Evolutionary conservation across 208 protist species (phyloP).

Genomic region (Trypanosoma boissoni): DNA sequence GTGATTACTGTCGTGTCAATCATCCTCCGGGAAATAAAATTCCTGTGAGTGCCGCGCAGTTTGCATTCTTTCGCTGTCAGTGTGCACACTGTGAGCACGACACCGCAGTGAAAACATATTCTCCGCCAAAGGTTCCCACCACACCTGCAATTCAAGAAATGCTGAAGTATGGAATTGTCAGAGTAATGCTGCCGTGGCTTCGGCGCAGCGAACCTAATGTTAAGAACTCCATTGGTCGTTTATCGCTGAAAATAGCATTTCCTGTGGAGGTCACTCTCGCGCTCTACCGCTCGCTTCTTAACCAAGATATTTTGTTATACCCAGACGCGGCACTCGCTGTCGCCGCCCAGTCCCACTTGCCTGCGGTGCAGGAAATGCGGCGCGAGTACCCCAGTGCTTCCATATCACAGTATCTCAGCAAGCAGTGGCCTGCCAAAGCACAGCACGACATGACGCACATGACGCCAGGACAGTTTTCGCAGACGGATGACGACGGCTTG

Average conservation of each 20-base stretch:
- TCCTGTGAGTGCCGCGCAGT: constrained; percentile 30
- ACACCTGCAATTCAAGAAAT: constrained; percentile 40
- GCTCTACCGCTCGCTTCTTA: constrained; percentile 25
- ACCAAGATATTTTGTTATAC: constrained; percentile 28
- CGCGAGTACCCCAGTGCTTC: constrained; percentile 19
- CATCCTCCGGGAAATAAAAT: constrained; percentile 41
- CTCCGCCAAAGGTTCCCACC: constrained; percentile 31
- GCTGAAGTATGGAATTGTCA: constrained; percentile 25
- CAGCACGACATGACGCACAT: constrained; percentile 12
- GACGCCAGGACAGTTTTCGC: constrained; percentile 22
- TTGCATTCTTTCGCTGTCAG: constrained; percentile 64
- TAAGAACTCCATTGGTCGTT: constrained; percentile 60
- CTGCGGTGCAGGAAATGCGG: constrained; percentile 27
- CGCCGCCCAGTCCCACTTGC: constrained; percentile 36
- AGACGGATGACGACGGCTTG: constrained; percentile 17
- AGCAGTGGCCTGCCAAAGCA: not conserved
- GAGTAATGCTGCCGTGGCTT: constrained; percentile 27
- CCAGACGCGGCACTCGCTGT: constrained; percentile 46
- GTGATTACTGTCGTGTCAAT: constrained; percentile 42
- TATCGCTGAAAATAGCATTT: constrained; percentile 48
- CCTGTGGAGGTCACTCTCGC: constrained; percentile 36
- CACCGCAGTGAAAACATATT: not conserved
- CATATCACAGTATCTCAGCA: constrained; percentile 52
- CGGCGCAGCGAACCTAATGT: constrained; percentile 27
- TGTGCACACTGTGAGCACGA: constrained; percentile 27